phyloP scores from a whole-genome alignment of 1,139 yeast genomes.

The Saccharomyces hybrid region DNA sequence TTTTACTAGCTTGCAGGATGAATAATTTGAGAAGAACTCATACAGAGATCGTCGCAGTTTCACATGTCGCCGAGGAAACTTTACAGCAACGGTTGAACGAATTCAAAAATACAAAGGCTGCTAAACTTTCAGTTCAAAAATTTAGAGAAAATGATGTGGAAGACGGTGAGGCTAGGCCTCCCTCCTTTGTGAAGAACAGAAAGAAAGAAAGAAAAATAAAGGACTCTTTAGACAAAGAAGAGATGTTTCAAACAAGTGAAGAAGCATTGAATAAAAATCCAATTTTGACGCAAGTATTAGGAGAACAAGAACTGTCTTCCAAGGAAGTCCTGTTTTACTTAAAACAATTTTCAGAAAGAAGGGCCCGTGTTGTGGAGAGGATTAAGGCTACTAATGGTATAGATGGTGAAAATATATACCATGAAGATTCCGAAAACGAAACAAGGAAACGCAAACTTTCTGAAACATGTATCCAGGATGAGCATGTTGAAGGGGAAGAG shows the following conservation, averaged over 20 bases:
- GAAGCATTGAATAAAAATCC: conserved; percentile 35
- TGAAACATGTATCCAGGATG: conserved; percentile 12
- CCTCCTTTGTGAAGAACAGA: conserved; percentile 60
- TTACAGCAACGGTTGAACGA: conserved; percentile 84
- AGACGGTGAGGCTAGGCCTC: conserved; percentile 54
- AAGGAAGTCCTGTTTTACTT: conserved; percentile 40
- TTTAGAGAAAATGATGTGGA: conserved; percentile 45
- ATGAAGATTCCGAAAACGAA: conserved; percentile 11
- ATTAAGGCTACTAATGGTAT: conserved; percentile 31
- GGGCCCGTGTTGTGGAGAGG: conserved; percentile 33
- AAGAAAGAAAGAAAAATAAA: conserved; percentile 35
- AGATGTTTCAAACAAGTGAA: conserved; percentile 33
- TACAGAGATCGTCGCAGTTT: conserved; percentile 88
- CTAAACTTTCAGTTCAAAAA: conserved; percentile 59
- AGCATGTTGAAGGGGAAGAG: conserved; percentile 17
- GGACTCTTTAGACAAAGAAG: conserved; percentile 26
- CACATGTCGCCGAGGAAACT: conserved; percentile 93
- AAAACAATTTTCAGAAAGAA: conserved; percentile 38
- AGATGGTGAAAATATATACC: conserved; percentile 21
- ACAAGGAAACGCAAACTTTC: conserved; percentile 1
- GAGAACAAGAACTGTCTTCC: conserved; percentile 39
- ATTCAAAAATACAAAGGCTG: conserved; percentile 72
- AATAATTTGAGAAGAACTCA: conserved; percentile 88
- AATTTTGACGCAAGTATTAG: conserved; percentile 35
- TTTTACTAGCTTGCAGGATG: conserved; percentile 90